Evolutionary conservation across 768 basidiomycete species (phyloP), one percentile per base, ranked within the genome.

Genomic region (Mycena venus): DNA sequence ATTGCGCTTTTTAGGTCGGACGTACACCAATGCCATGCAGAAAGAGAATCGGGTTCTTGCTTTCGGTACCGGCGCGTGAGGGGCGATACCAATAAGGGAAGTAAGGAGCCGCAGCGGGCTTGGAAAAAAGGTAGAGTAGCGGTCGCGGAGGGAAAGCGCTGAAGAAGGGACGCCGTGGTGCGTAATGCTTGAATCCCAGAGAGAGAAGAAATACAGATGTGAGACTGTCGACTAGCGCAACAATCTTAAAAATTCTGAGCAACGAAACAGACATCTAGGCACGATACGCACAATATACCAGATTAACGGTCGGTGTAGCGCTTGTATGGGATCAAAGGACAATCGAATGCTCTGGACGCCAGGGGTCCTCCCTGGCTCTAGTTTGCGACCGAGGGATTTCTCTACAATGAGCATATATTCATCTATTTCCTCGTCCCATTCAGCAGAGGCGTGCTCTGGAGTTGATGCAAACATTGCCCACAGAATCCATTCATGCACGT

Each of bases 21-120:
- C 87, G 3, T 81, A 92, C 91, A 12, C 92, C 93, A n/a, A 93
- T 89, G 12, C 92, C 93, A 67, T 94, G 92, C 1, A 94, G 76
- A 77, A 93, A 92, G n/a, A 93, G 79, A 12, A 94, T 81, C 0
- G 92, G 91, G 11, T 83, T 81, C 72, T 88, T 90, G 2, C 83
- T 83, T 11, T 61, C 65, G 5, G 21, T 23, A 34, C 42, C 60
- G 15, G 90, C 88, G 38, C 81, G 84, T 70, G 92, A 91, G 0
- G 84, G 84, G 14, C 84, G 82, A 73, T 84, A 83, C 85, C 85
- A 87, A 74, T 85, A 86, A 1, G 85, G 83, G 32, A 86, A 77
- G 34, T 80, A 63, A 2, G 88, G 86, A 4, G 86, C 83, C 1
- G 80, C 75, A 0, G 90, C 87, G 4, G 77, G 59, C 21, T 78